Base-by-base conservation (phyloP, 441 rosid genomes). In the Iberis amara region DNA sequence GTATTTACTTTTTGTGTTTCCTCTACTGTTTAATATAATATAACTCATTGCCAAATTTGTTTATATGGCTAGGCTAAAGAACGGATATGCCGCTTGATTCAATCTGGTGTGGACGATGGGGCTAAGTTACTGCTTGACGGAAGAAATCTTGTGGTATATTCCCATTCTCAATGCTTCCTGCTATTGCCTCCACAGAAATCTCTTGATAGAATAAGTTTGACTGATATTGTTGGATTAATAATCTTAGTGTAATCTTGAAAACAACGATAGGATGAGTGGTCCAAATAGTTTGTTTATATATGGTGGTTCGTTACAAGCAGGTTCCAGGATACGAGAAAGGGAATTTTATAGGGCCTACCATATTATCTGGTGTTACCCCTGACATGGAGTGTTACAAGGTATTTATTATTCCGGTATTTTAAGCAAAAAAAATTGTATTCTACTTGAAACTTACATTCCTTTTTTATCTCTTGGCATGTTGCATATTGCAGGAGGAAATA, bases 301-400 rank as follows among this genome's bases (percentile, higher is more conserved):
- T 55, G 3, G 35, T 65, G 0, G 3, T n/a, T 27, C n/a, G 5
- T 8, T 18, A 18, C 21, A 55, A 72, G 57, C 69, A 90, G 97
- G 97, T 90, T 66, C 94, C 89, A 12, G 85, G 83, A 65, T 86
- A 82, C 40, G 92, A 84, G 72, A 76, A 66, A 52, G 96, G 97
- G 14, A 90, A 86, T 60, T 90, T 90, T 68, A 64, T 90, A 30
- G 97, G 96, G 57, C 96, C 97, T 39, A 90, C 97, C 55, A 69
- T 90, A 71, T 59, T 90, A 71, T 68, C 96, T 41, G 83, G 75
- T 47, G 94, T 90, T 55, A 78, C 89, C 23, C 65, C 79, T 39
- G 89, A 86, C 56, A 90, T 90, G 97, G 91, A 82, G 43, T 90
- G 97, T 73, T 90, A 90, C 83, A 82, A 86, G 97, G 97, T 82